phyloP scores from a whole-genome alignment of 345 rosid genomes.

The Corymbia maculata region DNA sequence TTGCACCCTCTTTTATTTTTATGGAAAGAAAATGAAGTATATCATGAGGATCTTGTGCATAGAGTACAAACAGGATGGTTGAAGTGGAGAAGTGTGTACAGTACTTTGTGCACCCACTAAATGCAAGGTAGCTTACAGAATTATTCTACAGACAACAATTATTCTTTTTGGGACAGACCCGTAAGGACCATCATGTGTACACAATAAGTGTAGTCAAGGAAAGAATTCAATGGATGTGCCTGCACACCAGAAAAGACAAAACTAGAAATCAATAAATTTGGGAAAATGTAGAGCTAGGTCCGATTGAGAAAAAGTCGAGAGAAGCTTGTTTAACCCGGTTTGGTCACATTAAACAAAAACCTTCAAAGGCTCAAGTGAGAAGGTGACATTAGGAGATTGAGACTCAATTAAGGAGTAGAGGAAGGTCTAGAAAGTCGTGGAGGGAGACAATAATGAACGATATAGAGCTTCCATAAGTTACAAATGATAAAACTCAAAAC shows the following conservation, averaged over 20 bases:
- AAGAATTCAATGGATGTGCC: not conserved
- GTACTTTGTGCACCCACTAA: not conserved
- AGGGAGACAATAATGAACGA: not conserved
- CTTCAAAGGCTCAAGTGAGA: not conserved
- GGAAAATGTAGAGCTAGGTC: not conserved
- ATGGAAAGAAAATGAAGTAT: not conserved
- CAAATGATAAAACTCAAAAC: not conserved
- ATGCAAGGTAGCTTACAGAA: not conserved
- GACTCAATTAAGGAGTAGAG: not conserved
- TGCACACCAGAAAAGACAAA: not conserved
- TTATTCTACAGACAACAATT: not conserved
- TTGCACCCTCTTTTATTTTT: not conserved
- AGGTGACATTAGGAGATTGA: not conserved
- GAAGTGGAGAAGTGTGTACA: not conserved
- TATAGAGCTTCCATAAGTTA: not conserved
- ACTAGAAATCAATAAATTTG: not conserved
- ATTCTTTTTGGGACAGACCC: not conserved
- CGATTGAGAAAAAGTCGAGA: not conserved
- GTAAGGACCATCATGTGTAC: not conserved
- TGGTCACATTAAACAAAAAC: not conserved
- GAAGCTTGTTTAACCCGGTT: not conserved
- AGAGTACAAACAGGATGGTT: not conserved
- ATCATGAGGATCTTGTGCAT: not conserved
- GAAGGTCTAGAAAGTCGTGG: not conserved
- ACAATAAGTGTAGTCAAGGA: not conserved